phyloP scores from a whole-genome alignment of 2,329 filamentous ascomycete species.

The Epichloe coenophiala region DNA sequence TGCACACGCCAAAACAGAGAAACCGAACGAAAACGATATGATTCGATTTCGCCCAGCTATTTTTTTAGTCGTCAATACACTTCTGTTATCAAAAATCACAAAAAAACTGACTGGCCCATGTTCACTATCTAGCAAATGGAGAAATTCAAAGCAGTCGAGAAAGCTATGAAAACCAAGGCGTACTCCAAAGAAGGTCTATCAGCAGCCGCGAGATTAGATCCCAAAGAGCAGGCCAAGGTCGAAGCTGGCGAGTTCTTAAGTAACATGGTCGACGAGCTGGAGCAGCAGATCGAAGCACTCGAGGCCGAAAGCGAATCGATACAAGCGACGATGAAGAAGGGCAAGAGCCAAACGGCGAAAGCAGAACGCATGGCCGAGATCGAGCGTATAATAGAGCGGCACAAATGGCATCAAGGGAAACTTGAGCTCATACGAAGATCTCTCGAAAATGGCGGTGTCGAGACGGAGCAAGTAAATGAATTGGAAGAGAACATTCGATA shows the following conservation, averaged over 20 bases:
- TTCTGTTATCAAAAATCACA: no score
- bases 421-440: constrained; percentile 82
- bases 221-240: constrained; percentile 91
- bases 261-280: constrained; percentile 79
- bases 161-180: constrained; percentile 99
- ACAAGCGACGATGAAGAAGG: constrained; percentile 85
- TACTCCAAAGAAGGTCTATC: constrained; percentile 97
- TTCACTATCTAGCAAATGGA: constrained; percentile 71
- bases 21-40: neutral
- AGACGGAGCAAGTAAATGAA: constrained; percentile 73
- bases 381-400: constrained; percentile 70
- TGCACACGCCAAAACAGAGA: constrained; percentile 10
- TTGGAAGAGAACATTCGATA: constrained; percentile 88
- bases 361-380: constrained; percentile 81
- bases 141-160: constrained; percentile 99
- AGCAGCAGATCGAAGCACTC: constrained; percentile 81
- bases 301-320: constrained; percentile 83
- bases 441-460: constrained; percentile 83
- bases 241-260: constrained; percentile 80
- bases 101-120: neutral
- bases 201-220: constrained; percentile 83
- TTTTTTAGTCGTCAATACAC: no score
- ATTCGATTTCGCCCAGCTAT: no score
- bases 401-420: constrained; percentile 94
- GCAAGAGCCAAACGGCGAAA: constrained; percentile 74